phyloP scores from a whole-genome alignment of 2,329 filamentous ascomycete genomes.

The Venturia carpophila region DNA sequence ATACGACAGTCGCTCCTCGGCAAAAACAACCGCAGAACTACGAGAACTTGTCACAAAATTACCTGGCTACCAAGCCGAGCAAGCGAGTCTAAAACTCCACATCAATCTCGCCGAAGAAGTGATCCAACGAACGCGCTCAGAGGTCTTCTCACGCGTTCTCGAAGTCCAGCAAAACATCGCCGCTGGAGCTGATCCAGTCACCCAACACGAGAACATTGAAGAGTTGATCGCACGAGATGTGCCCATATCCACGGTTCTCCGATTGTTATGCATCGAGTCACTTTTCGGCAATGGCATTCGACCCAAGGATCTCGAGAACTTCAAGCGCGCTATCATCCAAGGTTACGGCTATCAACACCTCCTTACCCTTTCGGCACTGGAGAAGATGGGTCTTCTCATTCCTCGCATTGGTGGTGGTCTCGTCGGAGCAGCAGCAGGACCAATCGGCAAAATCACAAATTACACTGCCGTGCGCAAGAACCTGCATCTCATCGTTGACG shows the following conservation, averaged over 20 bases:
- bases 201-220: conserved; percentile 83
- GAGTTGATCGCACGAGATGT: conserved; percentile 88
- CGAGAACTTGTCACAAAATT: conserved; percentile 93
- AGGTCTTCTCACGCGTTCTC: conserved; percentile 77
- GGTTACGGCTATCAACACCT: conserved; percentile 95
- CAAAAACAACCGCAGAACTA: conserved; percentile 81
- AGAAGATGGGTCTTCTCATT: conserved; percentile 80
- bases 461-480: conserved; percentile 82
- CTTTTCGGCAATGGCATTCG: conserved; percentile 84
- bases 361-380: conserved; percentile 77
- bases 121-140: conserved; percentile 82
- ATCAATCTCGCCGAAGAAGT: conserved; percentile 91
- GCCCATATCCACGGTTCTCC: conserved; percentile 70
- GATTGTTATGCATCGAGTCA: conserved; percentile 84
- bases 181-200: conserved; percentile 78
- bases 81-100: conserved; percentile 85
- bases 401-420: conserved; percentile 41
- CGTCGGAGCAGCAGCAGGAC: conserved; percentile 45
- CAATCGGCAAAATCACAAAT: conserved; percentile 53
- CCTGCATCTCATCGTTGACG: conserved; percentile 84
- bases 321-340: conserved; percentile 79
- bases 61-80: conserved; percentile 85
- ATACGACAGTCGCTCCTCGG: conserved; percentile 74
- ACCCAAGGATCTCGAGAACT: conserved; percentile 78
- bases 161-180: conserved; percentile 96